These are phyloP conservation scores for Anisodus tanguticus DNA, from an alignment of 257 asterid genomes.

Conservation along the genomic window DNA sequence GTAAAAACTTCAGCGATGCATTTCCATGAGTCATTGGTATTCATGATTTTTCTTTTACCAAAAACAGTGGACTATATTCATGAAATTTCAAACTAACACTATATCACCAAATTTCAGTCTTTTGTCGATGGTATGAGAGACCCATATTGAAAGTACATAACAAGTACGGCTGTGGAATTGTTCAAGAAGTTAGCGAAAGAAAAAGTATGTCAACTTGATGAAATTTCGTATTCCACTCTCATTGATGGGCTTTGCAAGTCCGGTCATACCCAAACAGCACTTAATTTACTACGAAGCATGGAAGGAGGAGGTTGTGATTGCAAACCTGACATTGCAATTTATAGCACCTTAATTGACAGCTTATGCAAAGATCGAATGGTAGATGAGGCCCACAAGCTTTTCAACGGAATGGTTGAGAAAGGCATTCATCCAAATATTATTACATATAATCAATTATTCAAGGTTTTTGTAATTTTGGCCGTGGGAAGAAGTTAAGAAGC, in stretches of 20 bases:
- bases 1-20: too few relatives aligned
- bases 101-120: too few relatives aligned
- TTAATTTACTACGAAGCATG: conserved; percentile 27
- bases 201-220: too few relatives aligned
- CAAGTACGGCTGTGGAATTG: too few relatives aligned
- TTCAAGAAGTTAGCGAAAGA: too few relatives aligned
- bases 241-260: conserved; percentile 45
- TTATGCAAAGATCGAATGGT: conserved; percentile 27
- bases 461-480: conserved; percentile 28
- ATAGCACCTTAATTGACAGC: conserved; percentile 28
- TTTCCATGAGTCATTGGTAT: too few relatives aligned
- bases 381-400: conserved; percentile 26
- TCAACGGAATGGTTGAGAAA: conserved; percentile 14
- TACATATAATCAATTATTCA: conserved; percentile 28
- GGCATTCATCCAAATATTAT: conserved; percentile 29
- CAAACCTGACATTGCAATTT: not conserved
- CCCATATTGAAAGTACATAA: too few relatives aligned
- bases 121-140: too few relatives aligned
- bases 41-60: too few relatives aligned
- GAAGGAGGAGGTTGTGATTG: not conserved
- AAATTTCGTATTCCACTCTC: not conserved
- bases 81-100: too few relatives aligned
- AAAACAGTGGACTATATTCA: too few relatives aligned
- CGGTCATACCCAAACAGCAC: conserved; percentile 10
- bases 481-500: conserved; percentile 31